phyloP scores from a whole-genome alignment of 371 early-diverging fungal genomes.

The Mortierella sp. region DNA sequence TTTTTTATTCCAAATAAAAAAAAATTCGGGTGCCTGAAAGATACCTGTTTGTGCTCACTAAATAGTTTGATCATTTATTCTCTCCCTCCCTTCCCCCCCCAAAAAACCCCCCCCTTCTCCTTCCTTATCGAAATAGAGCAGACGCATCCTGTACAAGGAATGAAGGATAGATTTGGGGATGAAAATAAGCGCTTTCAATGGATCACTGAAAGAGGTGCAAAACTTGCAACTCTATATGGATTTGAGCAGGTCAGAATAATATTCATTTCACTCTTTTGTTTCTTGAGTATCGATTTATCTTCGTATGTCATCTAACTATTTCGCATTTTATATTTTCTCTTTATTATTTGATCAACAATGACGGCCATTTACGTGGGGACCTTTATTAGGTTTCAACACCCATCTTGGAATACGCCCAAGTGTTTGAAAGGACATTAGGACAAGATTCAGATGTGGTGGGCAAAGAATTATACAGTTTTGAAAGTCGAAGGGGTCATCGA shows the following conservation, averaged over 20 bases:
- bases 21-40: neutral
- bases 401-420: conserved; percentile 69
- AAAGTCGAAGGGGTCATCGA: conserved; percentile 63
- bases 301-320: neutral
- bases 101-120: no score
- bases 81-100: no score
- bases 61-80: no score
- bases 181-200: conserved; percentile 56
- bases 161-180: conserved; percentile 65
- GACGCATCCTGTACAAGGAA: conserved; percentile 62
- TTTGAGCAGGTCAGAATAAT: conserved; percentile 57
- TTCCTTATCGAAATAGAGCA: conserved; percentile 16
- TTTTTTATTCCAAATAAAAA: neutral
- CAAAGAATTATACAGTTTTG: conserved; percentile 75
- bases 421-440: conserved; percentile 71
- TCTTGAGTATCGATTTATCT: neutral
- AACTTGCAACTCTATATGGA: conserved; percentile 59
- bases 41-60: neutral
- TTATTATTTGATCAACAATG: no score
- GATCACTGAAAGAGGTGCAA: conserved; percentile 55
- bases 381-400: conserved; percentile 68
- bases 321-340: no score
- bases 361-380: no score
- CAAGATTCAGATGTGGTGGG: conserved; percentile 71
- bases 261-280: neutral